phyloP scores from a whole-genome alignment of 2,329 filamentous ascomycete genomes.

The Bipolaris victoriae region DNA sequence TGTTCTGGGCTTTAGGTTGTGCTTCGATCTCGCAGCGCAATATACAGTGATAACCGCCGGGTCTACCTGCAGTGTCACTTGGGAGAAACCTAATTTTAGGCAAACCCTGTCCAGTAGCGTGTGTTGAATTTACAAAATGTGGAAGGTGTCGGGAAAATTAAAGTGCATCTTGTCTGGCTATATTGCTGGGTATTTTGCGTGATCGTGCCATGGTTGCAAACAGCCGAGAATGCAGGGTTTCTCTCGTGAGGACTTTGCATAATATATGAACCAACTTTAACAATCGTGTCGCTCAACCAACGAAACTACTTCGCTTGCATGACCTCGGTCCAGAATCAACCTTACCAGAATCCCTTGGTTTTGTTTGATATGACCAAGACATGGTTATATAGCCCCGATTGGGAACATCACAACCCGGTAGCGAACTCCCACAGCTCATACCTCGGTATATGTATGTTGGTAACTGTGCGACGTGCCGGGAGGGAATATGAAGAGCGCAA shows the following conservation, averaged over 20 bases:
- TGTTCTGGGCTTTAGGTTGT: slow-evolving; percentile 37
- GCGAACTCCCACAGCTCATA: slow-evolving; percentile 1
- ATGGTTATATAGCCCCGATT: background rate
- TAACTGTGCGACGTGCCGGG: slow-evolving; percentile 7
- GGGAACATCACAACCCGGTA: background rate
- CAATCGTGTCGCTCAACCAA: slow-evolving; percentile 20
- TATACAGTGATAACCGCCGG: slow-evolving; percentile 27
- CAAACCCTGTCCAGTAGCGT: background rate
- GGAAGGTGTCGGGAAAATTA: slow-evolving; percentile 32
- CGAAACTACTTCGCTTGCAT: slow-evolving; percentile 14
- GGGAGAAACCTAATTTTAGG: slow-evolving; percentile 28
- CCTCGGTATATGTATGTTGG: background rate
- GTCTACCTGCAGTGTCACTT: slow-evolving; percentile 32
- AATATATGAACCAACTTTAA: slow-evolving; percentile 17
- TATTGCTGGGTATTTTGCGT: slow-evolving; percentile 42
- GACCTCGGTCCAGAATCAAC: slow-evolving; percentile 27
- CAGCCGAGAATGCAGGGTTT: slow-evolving; percentile 33
- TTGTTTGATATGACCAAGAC: slow-evolving; percentile 4
- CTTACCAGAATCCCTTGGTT: slow-evolving; percentile 13
- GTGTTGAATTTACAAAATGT: slow-evolving; percentile 30
- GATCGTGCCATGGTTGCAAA: slow-evolving; percentile 34
- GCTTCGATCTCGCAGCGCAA: slow-evolving; percentile 25
- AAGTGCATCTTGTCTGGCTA: slow-evolving; percentile 40
- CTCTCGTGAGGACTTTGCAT: slow-evolving; percentile 33
- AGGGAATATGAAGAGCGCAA: background rate